Percentiles rank a stretch among this genome's conserved stretches.
These are phyloP conservation scores for Candida taoyuanica DNA, from an alignment of 805 yeast species.

Conservation along the genomic window DNA sequence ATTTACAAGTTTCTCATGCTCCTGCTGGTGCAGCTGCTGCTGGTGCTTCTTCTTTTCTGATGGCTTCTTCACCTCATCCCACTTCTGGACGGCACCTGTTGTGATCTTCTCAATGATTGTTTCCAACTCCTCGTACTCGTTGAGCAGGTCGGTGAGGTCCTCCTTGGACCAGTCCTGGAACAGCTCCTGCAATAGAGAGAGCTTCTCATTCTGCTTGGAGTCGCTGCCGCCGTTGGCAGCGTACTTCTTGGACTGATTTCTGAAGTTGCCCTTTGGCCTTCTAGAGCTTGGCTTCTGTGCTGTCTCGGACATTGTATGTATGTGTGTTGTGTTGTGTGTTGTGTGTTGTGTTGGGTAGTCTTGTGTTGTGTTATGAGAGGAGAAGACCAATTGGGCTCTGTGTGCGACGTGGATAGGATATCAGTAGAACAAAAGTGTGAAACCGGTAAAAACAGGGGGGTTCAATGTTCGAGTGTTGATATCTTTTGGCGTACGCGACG, in stretches of 20 bases:
- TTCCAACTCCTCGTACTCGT: constrained; percentile 75
- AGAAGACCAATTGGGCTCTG: too few species aligned
- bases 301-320: constrained; percentile 16
- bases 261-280: constrained; percentile 33
- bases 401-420: too few species aligned
- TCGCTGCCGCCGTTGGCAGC: constrained; percentile 26
- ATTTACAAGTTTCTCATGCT: constrained; percentile 20
- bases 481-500: too few species aligned
- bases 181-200: constrained; percentile 66
- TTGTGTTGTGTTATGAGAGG: too few species aligned
- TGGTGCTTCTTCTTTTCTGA: constrained; percentile 47
- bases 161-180: constrained; percentile 94
- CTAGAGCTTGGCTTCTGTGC: constrained; percentile 16
- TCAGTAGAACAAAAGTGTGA: too few species aligned
- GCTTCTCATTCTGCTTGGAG: constrained; percentile 30
- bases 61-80: constrained; percentile 86
- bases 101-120: constrained; percentile 82
- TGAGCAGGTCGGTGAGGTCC: constrained; percentile 71
- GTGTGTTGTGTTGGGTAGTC: neutral
- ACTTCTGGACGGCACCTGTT: constrained; percentile 82
- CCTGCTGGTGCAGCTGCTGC: constrained; percentile 16
- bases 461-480: too few species aligned
- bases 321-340: constrained; percentile 4
- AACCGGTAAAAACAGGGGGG: too few species aligned
- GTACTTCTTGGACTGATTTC: constrained; percentile 43